These are phyloP conservation scores for Talaromyces rugulosus DNA, from an alignment of 2,329 filamentous ascomycete genomes.

Conservation along the genomic window DNA sequence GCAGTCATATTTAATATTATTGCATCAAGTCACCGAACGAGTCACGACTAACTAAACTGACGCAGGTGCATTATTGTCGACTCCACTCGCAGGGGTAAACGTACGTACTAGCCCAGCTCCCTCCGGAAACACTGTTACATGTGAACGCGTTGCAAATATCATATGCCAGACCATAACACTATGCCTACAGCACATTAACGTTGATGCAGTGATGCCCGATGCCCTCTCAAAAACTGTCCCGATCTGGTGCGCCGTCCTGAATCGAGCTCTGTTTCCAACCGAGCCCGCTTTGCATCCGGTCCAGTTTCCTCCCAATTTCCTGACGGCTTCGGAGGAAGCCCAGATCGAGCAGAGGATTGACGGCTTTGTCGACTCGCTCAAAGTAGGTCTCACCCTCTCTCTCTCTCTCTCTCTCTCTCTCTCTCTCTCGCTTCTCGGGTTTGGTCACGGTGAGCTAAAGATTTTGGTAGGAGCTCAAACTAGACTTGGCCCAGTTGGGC, in stretches of 20 bases:
- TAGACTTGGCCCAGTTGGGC: constrained; percentile 55
- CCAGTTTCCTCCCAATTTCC: constrained; percentile 66
- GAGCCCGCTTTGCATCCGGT: constrained; percentile 49
- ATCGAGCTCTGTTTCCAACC: constrained; percentile 69
- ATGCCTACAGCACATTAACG: background rate
- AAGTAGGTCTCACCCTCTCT: constrained; percentile 24
- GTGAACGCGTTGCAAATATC: constrained; percentile 3
- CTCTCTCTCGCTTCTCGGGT: background rate
- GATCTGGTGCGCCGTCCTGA: constrained; percentile 87
- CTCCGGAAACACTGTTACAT: constrained; percentile 15
- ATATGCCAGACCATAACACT: background rate
- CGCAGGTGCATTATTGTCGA: constrained; percentile 71
- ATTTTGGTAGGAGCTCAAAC: constrained; percentile 52
- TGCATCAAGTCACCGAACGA: background rate
- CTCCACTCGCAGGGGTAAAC: constrained; percentile 86
- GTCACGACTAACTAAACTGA: background rate
- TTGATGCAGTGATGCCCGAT: constrained; percentile 72
- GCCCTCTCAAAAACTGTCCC: constrained; percentile 90
- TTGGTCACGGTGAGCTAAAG: background rate
- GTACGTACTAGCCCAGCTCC: constrained; percentile 40
- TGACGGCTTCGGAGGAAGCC: constrained; percentile 70
- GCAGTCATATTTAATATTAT: background rate
- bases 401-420: background rate
- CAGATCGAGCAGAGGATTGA: constrained; percentile 68
- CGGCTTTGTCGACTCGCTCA: constrained; percentile 49